phyloP scores from a whole-genome alignment of 2,329 filamentous ascomycete genomes.

The Trichoderma koningiopsis region DNA sequence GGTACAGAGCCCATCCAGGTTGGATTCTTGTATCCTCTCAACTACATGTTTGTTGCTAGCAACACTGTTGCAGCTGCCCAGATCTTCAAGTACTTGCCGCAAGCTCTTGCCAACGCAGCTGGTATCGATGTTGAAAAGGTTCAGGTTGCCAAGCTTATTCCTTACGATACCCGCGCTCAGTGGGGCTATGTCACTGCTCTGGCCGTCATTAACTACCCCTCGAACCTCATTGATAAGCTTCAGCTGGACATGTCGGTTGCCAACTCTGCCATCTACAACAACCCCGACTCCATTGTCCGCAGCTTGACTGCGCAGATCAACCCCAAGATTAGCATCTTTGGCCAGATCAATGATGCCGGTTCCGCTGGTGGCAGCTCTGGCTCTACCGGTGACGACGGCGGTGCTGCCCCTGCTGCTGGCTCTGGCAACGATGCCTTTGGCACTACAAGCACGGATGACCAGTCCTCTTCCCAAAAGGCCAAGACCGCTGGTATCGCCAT shows the following conservation, averaged over 20 bases:
- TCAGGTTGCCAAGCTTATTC: slow-evolving; percentile 70
- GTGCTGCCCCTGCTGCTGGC: slow-evolving; percentile 13
- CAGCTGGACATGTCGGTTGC: slow-evolving; percentile 70
- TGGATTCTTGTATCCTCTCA: slow-evolving; percentile 77
- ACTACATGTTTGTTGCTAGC: slow-evolving; percentile 79
- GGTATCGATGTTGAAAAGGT: slow-evolving; percentile 61
- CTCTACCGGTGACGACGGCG: neutral
- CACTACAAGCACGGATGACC: slow-evolving; percentile 47
- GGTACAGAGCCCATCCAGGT: slow-evolving; percentile 77
- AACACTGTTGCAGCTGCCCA: slow-evolving; percentile 75
- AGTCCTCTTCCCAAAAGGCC: slow-evolving; percentile 61
- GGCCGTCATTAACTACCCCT: slow-evolving; percentile 69
- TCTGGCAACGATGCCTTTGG: slow-evolving; percentile 43
- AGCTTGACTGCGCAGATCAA: slow-evolving; percentile 82
- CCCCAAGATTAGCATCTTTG: slow-evolving; percentile 61
- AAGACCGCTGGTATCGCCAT: slow-evolving; percentile 72
- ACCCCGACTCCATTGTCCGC: slow-evolving; percentile 64
- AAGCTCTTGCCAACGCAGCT: slow-evolving; percentile 65
- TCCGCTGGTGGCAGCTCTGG: slow-evolving; percentile 35
- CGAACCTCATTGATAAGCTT: slow-evolving; percentile 67
- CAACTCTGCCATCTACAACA: slow-evolving; percentile 73
- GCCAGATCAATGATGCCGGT: slow-evolving; percentile 43
- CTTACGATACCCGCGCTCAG: slow-evolving; percentile 69
- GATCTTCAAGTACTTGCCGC: slow-evolving; percentile 78
- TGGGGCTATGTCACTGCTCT: slow-evolving; percentile 82